Percentiles rank a stretch among this genome's conserved stretches.
These are phyloP conservation scores for Cubamyces lactineus DNA, from an alignment of 768 basidiomycete genomes.

Conservation along the genomic window DNA sequence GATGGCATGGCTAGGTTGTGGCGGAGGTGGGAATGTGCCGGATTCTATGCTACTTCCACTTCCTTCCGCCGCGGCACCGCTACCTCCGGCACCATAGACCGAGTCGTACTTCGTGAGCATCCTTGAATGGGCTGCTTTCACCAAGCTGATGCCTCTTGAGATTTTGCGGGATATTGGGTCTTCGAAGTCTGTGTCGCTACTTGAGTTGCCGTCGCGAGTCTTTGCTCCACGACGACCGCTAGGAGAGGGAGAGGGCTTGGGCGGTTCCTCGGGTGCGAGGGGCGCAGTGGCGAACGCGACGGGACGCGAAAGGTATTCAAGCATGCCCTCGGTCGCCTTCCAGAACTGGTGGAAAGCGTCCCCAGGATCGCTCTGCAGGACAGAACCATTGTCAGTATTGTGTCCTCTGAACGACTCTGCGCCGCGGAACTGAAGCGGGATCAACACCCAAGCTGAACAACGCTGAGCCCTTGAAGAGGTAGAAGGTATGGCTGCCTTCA, in stretches of 20 bases:
- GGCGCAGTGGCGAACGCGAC: conserved; percentile 85
- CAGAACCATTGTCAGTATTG: not conserved
- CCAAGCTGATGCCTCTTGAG: conserved; percentile 46
- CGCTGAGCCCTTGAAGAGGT: too few relatives aligned
- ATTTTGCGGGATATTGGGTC: conserved; percentile 63
- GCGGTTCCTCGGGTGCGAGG: conserved; percentile 49
- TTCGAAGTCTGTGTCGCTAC: conserved; percentile 71
- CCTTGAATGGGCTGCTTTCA: conserved; percentile 32
- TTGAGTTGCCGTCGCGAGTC: conserved; percentile 54
- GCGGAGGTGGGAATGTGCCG: conserved; percentile 35
- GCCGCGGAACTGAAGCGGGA: not conserved
- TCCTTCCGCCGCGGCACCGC: conserved; percentile 7
- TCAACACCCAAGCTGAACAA: too few relatives aligned
- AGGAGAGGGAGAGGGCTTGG: conserved; percentile 1
- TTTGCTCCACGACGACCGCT: not conserved
- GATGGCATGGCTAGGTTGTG: conserved; percentile 20
- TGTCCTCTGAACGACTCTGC: not conserved
- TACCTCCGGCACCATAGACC: conserved; percentile 1
- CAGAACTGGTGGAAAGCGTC: conserved; percentile 91
- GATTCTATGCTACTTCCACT: conserved; percentile 29
- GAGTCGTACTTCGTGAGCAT: conserved; percentile 36
- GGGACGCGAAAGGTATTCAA: conserved; percentile 82
- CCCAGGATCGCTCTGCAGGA: conserved; percentile 57
- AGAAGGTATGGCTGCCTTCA: too few relatives aligned
- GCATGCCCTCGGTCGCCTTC: conserved; percentile 84